Evolutionary conservation across 2,329 filamentous ascomycete genomes (phyloP), one percentile per base, ranked within the genome.

Genomic region (Colletotrichum endophyticum): DNA sequence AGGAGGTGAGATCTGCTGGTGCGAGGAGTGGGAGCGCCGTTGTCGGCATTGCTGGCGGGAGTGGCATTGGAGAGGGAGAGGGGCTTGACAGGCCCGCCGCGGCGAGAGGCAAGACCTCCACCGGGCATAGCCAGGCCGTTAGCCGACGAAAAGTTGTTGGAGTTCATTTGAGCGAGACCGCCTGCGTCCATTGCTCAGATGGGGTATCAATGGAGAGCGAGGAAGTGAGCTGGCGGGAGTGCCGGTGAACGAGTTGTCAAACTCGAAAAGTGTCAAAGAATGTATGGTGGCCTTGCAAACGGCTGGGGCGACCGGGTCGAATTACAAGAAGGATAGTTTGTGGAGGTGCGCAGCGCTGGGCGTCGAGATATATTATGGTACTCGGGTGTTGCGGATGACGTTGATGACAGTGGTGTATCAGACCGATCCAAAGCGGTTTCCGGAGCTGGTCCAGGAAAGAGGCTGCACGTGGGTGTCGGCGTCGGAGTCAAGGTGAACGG

Each of bases 151-250:
- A 95, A 95, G 86, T 93, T 91, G 90, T 93, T 95, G 90, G 95
- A 96, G 89, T 95, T 95, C 96, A 99, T 99, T 92, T 98, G 96
- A 97, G 96, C 94, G 90, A 98, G 95, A 97, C 96, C 95, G 92
- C 96, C 96, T 92, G 96, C 94, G 96, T 98, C 94, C 94, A 98
- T 94, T 81, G 86, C 87, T 90, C 88, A 87, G 83, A 81, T 64
- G 62, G 72, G 22, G 36, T 66, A 49, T 68, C 22, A 36, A 32
- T 39, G 68, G 72, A 69, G 64, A 69, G 64, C 57, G 36, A 16
- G 68, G 62, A 39, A 68, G 44, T 57, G 75, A 72, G 63, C 28
- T 71, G 70, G 32, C 72, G 69, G 44, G 66, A 27, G 57, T 30
- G 63, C 53, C 63, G 30, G 75, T 73, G 59, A 64, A 56, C 44